Percentiles rank a stretch among this genome's conserved stretches.
These are phyloP conservation scores for Raphanus hybrid DNA, from an alignment of 441 rosid genomes.

Conservation along the genomic window DNA sequence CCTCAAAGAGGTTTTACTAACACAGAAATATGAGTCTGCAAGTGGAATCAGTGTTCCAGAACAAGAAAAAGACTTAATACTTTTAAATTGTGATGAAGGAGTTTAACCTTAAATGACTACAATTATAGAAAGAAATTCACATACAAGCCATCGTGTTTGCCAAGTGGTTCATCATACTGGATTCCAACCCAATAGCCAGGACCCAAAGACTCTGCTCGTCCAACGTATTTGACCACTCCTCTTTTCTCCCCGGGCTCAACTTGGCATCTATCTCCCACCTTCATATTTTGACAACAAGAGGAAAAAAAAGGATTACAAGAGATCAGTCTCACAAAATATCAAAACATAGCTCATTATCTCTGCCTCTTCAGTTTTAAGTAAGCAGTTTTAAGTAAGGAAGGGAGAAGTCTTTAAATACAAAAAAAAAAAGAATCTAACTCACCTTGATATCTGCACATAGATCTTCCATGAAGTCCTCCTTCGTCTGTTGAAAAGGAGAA, in stretches of 20 bases:
- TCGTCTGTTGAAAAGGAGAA: too few relatives aligned
- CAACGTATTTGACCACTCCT: conserved; percentile 85
- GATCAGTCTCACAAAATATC: conserved; percentile 20
- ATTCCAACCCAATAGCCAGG: conserved; percentile 96
- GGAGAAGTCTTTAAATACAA: too few relatives aligned
- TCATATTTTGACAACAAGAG: conserved; percentile 19
- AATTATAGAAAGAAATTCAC: conserved; percentile 35
- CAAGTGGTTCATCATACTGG: conserved; percentile 93
- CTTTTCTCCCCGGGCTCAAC: conserved; percentile 95
- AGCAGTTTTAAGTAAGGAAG: not conserved
- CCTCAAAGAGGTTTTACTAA: not conserved
- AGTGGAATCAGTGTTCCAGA: conserved; percentile 1
- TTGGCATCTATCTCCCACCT: conserved; percentile 96
- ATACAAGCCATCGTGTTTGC: conserved; percentile 96
- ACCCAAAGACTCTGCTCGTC: conserved; percentile 81
- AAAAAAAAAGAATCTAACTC: too few relatives aligned
- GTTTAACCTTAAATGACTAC: not conserved
- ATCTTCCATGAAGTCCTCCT: too few relatives aligned
- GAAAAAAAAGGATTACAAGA: not conserved
- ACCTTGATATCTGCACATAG: too few relatives aligned
- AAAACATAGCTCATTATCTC: conserved; percentile 20
- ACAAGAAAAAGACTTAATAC: too few relatives aligned
- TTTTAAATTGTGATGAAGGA: not conserved
- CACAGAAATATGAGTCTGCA: conserved; percentile 20
- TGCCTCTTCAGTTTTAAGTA: conserved; percentile 15